Evolutionary conservation across 805 yeast species (phyloP).

Genomic region (Saturnispora sanitii): DNA sequence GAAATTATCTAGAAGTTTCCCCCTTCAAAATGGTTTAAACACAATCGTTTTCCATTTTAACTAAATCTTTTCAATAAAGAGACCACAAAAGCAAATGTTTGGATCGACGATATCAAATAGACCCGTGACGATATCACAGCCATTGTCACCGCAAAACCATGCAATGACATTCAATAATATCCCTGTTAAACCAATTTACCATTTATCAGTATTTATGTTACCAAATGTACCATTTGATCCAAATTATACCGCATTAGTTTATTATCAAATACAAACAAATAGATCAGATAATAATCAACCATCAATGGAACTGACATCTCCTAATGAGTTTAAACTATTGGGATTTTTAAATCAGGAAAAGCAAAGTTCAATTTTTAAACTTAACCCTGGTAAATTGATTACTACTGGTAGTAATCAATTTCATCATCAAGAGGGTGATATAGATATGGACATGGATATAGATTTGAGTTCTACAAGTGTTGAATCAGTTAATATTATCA

Average conservation of each 20-base stretch:
- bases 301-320: conserved; percentile 4
- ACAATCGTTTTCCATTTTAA: neutral
- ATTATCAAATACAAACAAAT: conserved; percentile 67
- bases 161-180: conserved; percentile 56
- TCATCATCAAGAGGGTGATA: conserved; percentile 29
- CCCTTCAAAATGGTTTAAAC: neutral
- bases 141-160: conserved; percentile 59
- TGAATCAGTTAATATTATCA: conserved; percentile 22
- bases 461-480: conserved; percentile 7
- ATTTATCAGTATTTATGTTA: conserved; percentile 71
- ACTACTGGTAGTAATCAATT: conserved; percentile 10
- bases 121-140: conserved; percentile 42
- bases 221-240: conserved; percentile 73
- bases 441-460: conserved; percentile 43
- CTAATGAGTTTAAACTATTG: conserved; percentile 48
- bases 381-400: conserved; percentile 35
- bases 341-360: conserved; percentile 56
- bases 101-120: conserved; percentile 27
- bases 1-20: conserved; percentile 3
- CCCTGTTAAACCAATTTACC: conserved; percentile 46
- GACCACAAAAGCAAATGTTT: conserved; percentile 18
- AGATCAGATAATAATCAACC: conserved; percentile 19
- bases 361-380: conserved; percentile 86
- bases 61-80: too few relatives aligned
- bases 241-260: conserved; percentile 72